These are phyloP conservation scores for Ustulina deusta DNA, from an alignment of 2,329 filamentous ascomycete genomes.

Conservation along the genomic window DNA sequence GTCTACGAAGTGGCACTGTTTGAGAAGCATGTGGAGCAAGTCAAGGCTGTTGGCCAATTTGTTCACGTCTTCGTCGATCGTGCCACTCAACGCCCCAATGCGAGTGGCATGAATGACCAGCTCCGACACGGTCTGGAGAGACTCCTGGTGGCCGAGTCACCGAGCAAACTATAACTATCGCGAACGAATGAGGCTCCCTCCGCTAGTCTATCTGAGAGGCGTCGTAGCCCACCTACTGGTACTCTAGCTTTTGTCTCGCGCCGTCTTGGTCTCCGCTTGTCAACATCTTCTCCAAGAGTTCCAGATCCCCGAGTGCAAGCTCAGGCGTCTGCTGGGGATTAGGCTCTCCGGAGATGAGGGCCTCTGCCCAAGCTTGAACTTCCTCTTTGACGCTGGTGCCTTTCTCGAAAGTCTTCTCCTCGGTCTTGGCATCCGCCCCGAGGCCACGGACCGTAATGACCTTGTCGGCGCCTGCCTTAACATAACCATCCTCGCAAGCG, in stretches of 20 bases:
- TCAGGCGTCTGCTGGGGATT: slow-evolving; percentile 66
- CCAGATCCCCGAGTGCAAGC: slow-evolving; percentile 70
- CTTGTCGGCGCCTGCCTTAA: slow-evolving; percentile 61
- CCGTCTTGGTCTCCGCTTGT: slow-evolving; percentile 60
- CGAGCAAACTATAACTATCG: slow-evolving; percentile 46
- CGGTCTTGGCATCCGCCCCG: slow-evolving; percentile 53
- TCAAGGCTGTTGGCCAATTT: slow-evolving; percentile 87
- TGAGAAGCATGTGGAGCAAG: slow-evolving; percentile 75
- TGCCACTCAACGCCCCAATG: slow-evolving; percentile 73
- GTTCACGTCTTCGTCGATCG: slow-evolving; percentile 91
- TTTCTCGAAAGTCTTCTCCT: slow-evolving; percentile 61
- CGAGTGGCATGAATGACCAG: slow-evolving; percentile 70
- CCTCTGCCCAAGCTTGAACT: slow-evolving; percentile 70
- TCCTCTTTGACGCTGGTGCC: slow-evolving; percentile 69
- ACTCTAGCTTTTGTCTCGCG: slow-evolving; percentile 54
- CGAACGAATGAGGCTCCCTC: neutral
- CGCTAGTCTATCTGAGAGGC: slow-evolving; percentile 3
- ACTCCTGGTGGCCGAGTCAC: slow-evolving; percentile 56
- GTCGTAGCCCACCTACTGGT: slow-evolving; percentile 50
- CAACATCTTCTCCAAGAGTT: slow-evolving; percentile 67
- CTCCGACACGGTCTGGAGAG: slow-evolving; percentile 71
- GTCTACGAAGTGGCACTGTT: slow-evolving; percentile 93
- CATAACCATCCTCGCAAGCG: slow-evolving; percentile 68
- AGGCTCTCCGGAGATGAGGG: slow-evolving; percentile 59
- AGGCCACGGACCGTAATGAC: slow-evolving; percentile 56